Evolutionary conservation across 139 green algal species (phyloP), one percentile per base, ranked within the genome.

Genomic region (Monoraphidium neglectum): DNA sequence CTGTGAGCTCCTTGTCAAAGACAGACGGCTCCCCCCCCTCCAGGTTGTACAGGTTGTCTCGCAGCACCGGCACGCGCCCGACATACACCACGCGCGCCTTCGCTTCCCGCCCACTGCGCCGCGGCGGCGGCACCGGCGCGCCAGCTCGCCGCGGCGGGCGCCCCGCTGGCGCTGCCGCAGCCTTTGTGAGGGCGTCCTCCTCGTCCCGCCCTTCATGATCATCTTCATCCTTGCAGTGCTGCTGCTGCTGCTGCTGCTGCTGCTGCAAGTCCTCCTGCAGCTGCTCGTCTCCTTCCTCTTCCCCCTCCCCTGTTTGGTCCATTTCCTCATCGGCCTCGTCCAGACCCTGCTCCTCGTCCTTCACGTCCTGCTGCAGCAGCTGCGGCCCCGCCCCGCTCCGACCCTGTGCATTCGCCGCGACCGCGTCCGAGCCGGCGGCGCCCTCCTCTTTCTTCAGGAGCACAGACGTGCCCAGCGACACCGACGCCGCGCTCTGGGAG

Each of bases 41-140:
- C 30, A 90, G 54, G 33, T 84, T 82, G 61, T 94, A 94, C 77
- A 89, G 85, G 82, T 94, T 94, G 37, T 60, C 37, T 65, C 81
- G 68, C 47, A 94, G 84, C 70, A 94, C 88, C 0, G 83, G 80
- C 13, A 86, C 10, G 28, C 85, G 85, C 32, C 90, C 61, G 0
- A 94, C 71, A 64, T 90, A 86, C 67, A 84, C 56, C 1, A 90
- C 24, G 10, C 86, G 77, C 10, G 6, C 53, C 80, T 84, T 88
- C 28, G 47, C 62, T 21, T 59, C 76, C 1, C 85, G 76, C 30
- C 49, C 74, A 1, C 35, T 81, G 32, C 85, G 84, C 2, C 51
- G 61, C 62, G 21, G 61, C 46, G 36, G 33, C 46, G 10, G 16
- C 62, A 26, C 26, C 47, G 8, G 51, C 54, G 53, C 18, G 28